These are phyloP conservation scores for Colletotrichum salicis DNA, from an alignment of 2,329 filamentous ascomycete genomes.

Conservation along the genomic window DNA sequence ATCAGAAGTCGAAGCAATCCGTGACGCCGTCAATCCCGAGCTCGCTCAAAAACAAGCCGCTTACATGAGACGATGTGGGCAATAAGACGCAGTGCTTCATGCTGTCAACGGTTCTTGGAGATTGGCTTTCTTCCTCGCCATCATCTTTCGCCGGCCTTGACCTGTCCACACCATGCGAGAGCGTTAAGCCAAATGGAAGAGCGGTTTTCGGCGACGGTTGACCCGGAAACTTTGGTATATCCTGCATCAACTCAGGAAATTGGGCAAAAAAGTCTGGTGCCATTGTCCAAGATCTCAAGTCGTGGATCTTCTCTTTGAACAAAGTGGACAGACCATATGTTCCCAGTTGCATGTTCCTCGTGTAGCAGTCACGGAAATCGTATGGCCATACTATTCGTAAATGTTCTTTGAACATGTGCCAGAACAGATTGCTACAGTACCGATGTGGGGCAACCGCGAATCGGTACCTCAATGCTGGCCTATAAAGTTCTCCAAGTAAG, in stretches of 20 bases:
- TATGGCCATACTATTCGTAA: constrained; percentile 41
- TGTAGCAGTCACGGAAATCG: constrained; percentile 41
- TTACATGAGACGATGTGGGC: not conserved
- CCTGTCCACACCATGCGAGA: not conserved
- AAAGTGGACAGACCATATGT: constrained; percentile 39
- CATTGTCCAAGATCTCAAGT: constrained; percentile 45
- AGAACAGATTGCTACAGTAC: constrained; percentile 45
- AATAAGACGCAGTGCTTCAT: not conserved
- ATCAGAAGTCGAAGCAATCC: not conserved
- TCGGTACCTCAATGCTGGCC: constrained; percentile 44
- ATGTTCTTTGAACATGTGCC: constrained; percentile 40
- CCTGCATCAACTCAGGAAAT: constrained; percentile 41
- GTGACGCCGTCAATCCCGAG: not conserved
- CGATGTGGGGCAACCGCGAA: constrained; percentile 43
- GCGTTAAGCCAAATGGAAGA: not conserved
- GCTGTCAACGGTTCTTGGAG: too few species aligned
- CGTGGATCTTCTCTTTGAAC: constrained; percentile 38
- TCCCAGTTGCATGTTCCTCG: constrained; percentile 37
- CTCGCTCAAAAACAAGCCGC: not conserved
- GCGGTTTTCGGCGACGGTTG: not conserved
- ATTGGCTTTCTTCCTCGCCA: too few species aligned
- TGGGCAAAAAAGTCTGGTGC: constrained; percentile 40
- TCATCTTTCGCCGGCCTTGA: not conserved
- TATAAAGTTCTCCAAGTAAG: constrained; percentile 3
- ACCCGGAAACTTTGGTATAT: constrained; percentile 42